Evolutionary conservation across 148 eudicot genomes (phyloP).

Genomic region (Fallopia convolvulus): DNA sequence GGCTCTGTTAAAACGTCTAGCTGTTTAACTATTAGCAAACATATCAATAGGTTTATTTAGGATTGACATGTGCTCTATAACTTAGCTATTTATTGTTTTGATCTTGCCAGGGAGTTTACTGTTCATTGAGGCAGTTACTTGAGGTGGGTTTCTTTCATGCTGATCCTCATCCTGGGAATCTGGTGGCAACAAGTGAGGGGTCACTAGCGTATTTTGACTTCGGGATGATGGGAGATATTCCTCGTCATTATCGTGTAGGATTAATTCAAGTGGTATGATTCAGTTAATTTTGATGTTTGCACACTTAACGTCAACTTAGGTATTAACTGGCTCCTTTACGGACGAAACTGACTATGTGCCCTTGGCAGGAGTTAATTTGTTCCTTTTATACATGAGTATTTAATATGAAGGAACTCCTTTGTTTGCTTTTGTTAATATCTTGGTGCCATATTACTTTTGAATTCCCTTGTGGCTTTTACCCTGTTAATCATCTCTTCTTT

Average conservation of each 20-base stretch:
- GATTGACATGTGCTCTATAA: not conserved
- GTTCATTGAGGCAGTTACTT: constrained; percentile 89
- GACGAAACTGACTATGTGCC: not conserved
- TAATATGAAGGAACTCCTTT: not conserved
- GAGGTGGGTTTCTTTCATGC: constrained; percentile 99
- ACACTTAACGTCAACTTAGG: not conserved
- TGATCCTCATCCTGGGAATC: constrained; percentile 99
- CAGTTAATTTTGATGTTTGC: not conserved
- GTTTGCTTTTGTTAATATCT: not conserved
- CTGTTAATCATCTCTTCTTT: not conserved
- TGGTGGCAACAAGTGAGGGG: constrained; percentile 85
- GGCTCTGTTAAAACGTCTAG: not conserved
- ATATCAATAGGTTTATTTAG: not conserved
- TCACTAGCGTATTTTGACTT: constrained; percentile 94
- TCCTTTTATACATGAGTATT: not conserved
- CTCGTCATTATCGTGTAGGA: constrained; percentile 94
- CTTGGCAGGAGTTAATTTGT: not conserved
- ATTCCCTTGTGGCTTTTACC: not conserved
- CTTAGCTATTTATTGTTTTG: not conserved
- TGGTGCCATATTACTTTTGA: not conserved
- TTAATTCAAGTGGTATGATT: constrained; percentile 77
- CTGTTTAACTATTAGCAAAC: not conserved
- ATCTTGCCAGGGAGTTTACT: constrained; percentile 62
- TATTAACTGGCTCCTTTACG: not conserved
- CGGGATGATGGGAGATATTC: constrained; percentile 99